Conservation (phyloP, 352 stramenopile genomes). For the Phytophthora tentaculata region DNA sequence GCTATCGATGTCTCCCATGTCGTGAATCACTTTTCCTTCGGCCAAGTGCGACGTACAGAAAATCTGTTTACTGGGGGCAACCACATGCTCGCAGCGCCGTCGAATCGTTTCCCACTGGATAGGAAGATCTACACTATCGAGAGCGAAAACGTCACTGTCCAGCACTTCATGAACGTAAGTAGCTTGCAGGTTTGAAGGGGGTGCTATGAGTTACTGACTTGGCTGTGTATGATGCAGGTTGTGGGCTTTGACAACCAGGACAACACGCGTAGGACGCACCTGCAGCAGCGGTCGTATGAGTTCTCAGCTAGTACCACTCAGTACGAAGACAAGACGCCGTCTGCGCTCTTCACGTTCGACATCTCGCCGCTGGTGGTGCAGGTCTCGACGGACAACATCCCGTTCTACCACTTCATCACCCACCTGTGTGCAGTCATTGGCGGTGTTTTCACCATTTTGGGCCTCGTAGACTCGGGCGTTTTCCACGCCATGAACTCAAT, state of each 20-base stretch:
- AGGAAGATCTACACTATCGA: conserved; percentile 55
- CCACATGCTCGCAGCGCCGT: conserved; percentile 47
- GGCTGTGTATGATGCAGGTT: conserved; percentile 42
- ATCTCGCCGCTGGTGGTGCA: conserved; percentile 82
- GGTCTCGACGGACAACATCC: conserved; percentile 66
- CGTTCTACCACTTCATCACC: conserved; percentile 88
- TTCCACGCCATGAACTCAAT: conserved; percentile 87
- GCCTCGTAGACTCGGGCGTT: conserved; percentile 81
- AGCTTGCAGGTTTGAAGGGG: conserved; percentile 15
- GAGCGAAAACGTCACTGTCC: conserved; percentile 77
- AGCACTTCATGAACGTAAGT: conserved; percentile 90
- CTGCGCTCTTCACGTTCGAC: conserved; percentile 82
- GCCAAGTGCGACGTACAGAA: conserved; percentile 73
- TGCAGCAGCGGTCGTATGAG: conserved; percentile 74
- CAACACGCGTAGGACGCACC: conserved; percentile 54
- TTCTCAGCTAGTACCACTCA: conserved; percentile 81
- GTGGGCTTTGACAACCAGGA: conserved; percentile 78
- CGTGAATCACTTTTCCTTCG: conserved; percentile 89
- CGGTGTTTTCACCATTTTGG: conserved; percentile 85
- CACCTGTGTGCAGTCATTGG: conserved; percentile 84
- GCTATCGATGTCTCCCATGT: conserved; percentile 70
- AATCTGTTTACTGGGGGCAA: conserved; percentile 56
- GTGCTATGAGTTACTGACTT: conserved; percentile 6
- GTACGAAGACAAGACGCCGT: conserved; percentile 69
- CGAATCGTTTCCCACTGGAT: conserved; percentile 74